These are phyloP conservation scores for Hypoxylon sp. DNA, from an alignment of 2,329 filamentous ascomycete species.

Conservation along the genomic window DNA sequence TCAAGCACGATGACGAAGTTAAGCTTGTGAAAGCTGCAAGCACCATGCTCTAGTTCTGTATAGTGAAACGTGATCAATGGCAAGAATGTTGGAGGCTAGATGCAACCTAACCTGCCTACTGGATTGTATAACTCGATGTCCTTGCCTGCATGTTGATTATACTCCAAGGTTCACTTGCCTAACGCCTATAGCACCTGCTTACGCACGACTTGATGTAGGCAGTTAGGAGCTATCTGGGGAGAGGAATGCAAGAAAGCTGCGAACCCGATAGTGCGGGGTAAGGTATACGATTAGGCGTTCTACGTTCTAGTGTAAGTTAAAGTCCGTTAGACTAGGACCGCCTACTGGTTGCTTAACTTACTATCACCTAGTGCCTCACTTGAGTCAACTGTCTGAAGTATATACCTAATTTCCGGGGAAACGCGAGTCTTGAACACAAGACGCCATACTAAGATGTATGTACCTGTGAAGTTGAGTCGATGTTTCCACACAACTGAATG, in stretches of 20 bases:
- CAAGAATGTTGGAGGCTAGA: slow-evolving; percentile 17
- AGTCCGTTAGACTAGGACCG: neutral
- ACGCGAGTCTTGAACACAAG: neutral
- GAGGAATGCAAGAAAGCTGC: slow-evolving; percentile 5
- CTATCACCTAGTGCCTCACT: neutral
- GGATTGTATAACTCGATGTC: neutral
- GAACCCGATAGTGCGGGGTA: slow-evolving; percentile 7
- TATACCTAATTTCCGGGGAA: neutral
- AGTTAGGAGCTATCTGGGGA: slow-evolving; percentile 1
- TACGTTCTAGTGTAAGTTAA: too few species aligned
- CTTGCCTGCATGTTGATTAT: slow-evolving; percentile 3
- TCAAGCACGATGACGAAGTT: slow-evolving; percentile 40
- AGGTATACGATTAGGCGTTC: slow-evolving; percentile 2
- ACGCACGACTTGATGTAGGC: slow-evolving; percentile 1
- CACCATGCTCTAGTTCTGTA: slow-evolving; percentile 12
- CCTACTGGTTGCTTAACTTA: slow-evolving; percentile 1
- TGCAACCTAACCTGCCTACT: slow-evolving; percentile 17
- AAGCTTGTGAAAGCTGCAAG: slow-evolving; percentile 36
- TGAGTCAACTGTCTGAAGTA: neutral
- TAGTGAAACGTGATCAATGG: slow-evolving; percentile 21
- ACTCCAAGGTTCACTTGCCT: slow-evolving; percentile 1
- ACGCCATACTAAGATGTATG: neutral
- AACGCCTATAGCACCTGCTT: slow-evolving; percentile 6
- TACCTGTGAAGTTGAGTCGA: neutral
- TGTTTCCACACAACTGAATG: neutral